Evolutionary conservation across 164 flowering plant genomes (phyloP).

Genomic region (Nymphaea colorata): DNA sequence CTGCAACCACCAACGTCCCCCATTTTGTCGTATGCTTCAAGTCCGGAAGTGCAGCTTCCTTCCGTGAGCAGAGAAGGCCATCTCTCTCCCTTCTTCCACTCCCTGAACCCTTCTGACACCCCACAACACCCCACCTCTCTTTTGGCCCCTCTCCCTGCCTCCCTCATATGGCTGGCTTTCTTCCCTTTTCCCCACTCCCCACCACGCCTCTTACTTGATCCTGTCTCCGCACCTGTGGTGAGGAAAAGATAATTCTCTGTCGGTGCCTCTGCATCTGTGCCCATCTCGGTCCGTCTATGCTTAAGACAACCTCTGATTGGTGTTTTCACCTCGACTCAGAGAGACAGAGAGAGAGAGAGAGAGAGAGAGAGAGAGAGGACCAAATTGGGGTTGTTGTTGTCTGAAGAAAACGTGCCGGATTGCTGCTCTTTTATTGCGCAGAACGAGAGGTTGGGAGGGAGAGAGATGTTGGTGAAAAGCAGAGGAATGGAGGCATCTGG

Average conservation of each 20-base stretch:
- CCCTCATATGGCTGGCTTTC: not conserved
- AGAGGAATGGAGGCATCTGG: constrained; percentile 31
- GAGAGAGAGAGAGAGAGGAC: not conserved
- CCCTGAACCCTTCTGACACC: not conserved
- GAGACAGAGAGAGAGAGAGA: not conserved
- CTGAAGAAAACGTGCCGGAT: not conserved
- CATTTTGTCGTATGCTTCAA: not conserved
- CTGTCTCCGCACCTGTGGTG: not conserved
- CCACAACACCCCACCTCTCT: not conserved
- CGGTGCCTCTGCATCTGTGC: not conserved
- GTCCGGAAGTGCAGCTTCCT: not conserved
- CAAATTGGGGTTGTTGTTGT: not conserved
- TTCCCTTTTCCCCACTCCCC: too few relatives aligned
- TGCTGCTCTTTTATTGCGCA: not conserved
- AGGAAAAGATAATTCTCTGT: not conserved
- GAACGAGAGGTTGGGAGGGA: not conserved
- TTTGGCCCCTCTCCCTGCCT: not conserved
- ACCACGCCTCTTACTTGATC: not conserved
- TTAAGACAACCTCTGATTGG: not conserved
- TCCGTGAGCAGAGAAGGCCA: not conserved
- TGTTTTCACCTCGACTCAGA: not conserved
- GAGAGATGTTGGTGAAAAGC: constrained; percentile 33
- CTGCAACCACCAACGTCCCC: not conserved
- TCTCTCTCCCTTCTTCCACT: not conserved
- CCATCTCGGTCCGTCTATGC: not conserved